These are phyloP conservation scores for Mikania micrantha DNA, from an alignment of 129 eudicot genomes.

Conservation along the genomic window DNA sequence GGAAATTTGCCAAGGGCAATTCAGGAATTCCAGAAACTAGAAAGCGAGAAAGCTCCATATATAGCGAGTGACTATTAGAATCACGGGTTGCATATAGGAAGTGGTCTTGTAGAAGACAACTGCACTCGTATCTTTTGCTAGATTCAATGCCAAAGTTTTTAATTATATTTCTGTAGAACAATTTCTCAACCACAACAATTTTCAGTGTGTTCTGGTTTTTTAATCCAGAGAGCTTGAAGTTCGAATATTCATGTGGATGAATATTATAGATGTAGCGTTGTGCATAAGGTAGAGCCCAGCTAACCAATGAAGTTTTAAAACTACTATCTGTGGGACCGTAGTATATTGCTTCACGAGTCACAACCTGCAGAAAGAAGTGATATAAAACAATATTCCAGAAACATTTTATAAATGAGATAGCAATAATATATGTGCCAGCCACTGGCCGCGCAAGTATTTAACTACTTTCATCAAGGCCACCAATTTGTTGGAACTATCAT, in stretches of 20 bases:
- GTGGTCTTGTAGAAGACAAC: slow-evolving; percentile 58
- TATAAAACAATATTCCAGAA: background rate
- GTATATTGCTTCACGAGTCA: slow-evolving; percentile 66
- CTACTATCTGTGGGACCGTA: slow-evolving; percentile 49
- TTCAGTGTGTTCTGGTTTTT: slow-evolving; percentile 20
- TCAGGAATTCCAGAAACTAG: slow-evolving; percentile 51
- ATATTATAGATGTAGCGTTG: slow-evolving; percentile 62
- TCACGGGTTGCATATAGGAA: slow-evolving; percentile 51
- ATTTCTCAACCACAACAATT: slow-evolving; percentile 62
- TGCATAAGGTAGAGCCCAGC: slow-evolving; percentile 78
- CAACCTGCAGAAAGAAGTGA: slow-evolving; percentile 43
- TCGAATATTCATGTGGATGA: slow-evolving; percentile 47
- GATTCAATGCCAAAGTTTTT: slow-evolving; percentile 36
- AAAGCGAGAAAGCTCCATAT: slow-evolving; percentile 63
- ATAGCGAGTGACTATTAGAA: slow-evolving; percentile 63
- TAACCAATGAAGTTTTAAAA: slow-evolving; percentile 46
- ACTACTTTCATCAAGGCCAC: too few relatives aligned
- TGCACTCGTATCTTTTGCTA: slow-evolving; percentile 50
- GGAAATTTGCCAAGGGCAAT: slow-evolving; percentile 78
- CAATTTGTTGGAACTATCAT: background rate
- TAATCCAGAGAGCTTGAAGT: slow-evolving; percentile 48
- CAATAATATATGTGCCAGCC: background rate
- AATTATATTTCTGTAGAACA: slow-evolving; percentile 57
- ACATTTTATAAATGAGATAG: background rate
- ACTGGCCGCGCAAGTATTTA: background rate